Percentiles rank a stretch among this genome's conserved stretches.
These are phyloP conservation scores for Cryptococcus neoformans DNA, from an alignment of 1,284 basidiomycete species.

Conservation along the genomic window DNA sequence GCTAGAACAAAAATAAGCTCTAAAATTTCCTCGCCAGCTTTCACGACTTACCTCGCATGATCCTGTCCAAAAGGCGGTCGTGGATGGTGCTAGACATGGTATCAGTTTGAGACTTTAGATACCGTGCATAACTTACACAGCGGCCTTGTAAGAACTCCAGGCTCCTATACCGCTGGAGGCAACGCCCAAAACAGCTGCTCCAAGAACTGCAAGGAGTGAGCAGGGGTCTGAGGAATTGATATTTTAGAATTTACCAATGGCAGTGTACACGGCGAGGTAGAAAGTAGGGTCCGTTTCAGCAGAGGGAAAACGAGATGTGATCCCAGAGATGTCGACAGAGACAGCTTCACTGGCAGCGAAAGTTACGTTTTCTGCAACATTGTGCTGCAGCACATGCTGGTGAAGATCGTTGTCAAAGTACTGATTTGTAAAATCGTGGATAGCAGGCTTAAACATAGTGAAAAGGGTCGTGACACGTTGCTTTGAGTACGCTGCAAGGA, in stretches of 20 bases:
- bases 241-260: constrained; percentile 21
- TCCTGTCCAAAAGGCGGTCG: constrained; percentile 35
- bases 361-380: not conserved
- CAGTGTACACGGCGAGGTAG: constrained; percentile 50
- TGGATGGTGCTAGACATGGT: constrained; percentile 30
- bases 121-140: constrained; percentile 46
- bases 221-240: not conserved
- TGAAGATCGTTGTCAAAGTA: constrained; percentile 18
- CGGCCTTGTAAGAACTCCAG: constrained; percentile 60
- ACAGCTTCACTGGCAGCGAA: not conserved
- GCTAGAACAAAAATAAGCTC: constrained; percentile 6
- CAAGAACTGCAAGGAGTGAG: constrained; percentile 15
- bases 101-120: not conserved
- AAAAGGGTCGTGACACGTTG: constrained; percentile 13
- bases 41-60: constrained; percentile 26
- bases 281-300: constrained; percentile 47
- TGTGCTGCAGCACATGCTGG: constrained; percentile 30
- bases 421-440: constrained; percentile 9
- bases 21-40: no score
- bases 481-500: constrained; percentile 30
- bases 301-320: constrained; percentile 37
- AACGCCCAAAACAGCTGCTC: constrained; percentile 37
- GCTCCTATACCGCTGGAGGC: constrained; percentile 36
- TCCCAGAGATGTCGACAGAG: not conserved
- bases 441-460: constrained; percentile 15